phyloP scores from a whole-genome alignment of 805 yeast species.

The Kuraishia ogatae region DNA sequence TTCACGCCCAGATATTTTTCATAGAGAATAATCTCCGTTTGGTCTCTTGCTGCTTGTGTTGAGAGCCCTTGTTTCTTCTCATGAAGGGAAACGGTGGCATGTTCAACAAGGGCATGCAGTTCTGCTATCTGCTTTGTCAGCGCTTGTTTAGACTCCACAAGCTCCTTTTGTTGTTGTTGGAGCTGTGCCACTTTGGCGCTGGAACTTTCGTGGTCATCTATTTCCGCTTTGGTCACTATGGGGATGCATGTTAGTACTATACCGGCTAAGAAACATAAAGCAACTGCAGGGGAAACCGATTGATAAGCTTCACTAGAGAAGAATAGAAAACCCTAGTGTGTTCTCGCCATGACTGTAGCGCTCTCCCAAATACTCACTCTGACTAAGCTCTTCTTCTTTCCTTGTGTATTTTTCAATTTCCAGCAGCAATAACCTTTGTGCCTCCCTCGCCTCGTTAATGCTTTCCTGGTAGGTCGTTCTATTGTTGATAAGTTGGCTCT shows the following conservation, averaged over 20 bases:
- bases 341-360: no score
- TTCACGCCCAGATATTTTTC: conserved; percentile 39
- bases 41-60: conserved; percentile 28
- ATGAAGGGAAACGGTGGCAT: not conserved
- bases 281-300: no score
- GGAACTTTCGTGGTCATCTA: not conserved
- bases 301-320: no score
- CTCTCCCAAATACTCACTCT: not conserved
- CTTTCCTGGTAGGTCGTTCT: not conserved
- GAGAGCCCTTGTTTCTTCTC: conserved; percentile 21
- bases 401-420: not conserved
- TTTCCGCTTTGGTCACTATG: not conserved
- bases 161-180: not conserved
- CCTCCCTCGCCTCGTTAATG: not conserved
- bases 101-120: not conserved
- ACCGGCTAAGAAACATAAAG: no score
- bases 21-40: conserved; percentile 32
- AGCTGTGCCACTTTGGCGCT: not conserved
- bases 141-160: not conserved
- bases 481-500: not conserved
- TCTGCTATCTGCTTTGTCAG: conserved; percentile 1
- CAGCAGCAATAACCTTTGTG: not conserved
- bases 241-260: not conserved
- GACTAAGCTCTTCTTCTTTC: not conserved
- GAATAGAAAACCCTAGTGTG: no score